Evolutionary conservation across 1,284 basidiomycete genomes (phyloP).

Genomic region (Entoloma clypeatum): DNA sequence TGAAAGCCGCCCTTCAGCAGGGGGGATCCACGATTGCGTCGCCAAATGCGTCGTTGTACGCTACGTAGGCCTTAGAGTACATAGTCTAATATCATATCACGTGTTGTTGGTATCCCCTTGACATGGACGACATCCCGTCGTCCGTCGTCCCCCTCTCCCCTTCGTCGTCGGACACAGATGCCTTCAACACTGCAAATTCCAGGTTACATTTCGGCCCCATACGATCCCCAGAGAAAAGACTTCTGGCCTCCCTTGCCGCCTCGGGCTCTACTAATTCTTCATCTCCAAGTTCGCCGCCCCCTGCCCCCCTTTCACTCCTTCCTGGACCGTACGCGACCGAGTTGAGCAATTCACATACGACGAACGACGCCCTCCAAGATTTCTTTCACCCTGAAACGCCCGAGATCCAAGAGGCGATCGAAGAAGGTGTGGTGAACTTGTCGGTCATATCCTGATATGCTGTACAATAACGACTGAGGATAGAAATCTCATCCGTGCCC

Average conservation of each 20-base stretch:
- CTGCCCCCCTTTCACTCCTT: conserved; percentile 43
- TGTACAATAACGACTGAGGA: conserved; percentile 6
- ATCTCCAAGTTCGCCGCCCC: conserved; percentile 32
- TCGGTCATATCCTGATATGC: conserved; percentile 7
- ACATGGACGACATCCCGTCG: conserved; percentile 21
- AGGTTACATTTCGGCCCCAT: conserved; percentile 52
- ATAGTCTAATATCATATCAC: conserved; percentile 13
- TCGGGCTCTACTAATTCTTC: conserved; percentile 25
- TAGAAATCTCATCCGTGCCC: conserved; percentile 64
- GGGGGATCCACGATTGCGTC: too few relatives aligned
- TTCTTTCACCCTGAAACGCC: conserved; percentile 39
- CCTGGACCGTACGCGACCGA: conserved; percentile 26
- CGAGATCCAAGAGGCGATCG: conserved; percentile 34
- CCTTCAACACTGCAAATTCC: conserved; percentile 34
- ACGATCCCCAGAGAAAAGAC: conserved; percentile 53
- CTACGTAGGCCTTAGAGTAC: neutral
- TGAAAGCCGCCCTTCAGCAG: conserved; percentile 19
- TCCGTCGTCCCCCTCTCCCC: conserved; percentile 22
- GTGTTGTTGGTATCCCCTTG: conserved; percentile 18
- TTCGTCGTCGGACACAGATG: conserved; percentile 33
- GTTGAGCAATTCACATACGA: conserved; percentile 26
- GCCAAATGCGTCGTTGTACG: neutral
- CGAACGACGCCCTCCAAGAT: conserved; percentile 25
- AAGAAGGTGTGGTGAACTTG: conserved; percentile 41
- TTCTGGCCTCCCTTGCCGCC: conserved; percentile 31